Conservation (phyloP, 2,329 filamentous ascomycete genomes). For the Colletotrichum truncatum region DNA sequence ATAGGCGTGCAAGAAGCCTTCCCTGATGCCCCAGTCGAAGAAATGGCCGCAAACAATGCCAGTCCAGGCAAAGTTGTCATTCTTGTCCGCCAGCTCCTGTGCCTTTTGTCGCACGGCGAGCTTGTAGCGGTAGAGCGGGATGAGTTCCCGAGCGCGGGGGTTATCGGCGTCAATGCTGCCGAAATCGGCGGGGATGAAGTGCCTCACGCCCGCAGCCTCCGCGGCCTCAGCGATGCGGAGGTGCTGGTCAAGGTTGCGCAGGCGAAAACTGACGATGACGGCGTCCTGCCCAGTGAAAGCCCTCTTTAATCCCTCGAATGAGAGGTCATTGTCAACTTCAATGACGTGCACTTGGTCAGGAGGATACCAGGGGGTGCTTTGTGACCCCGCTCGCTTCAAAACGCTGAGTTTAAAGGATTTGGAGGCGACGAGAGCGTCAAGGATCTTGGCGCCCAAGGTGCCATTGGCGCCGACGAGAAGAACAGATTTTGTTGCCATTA, state of each 20-base stretch:
- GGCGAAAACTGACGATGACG: constrained; percentile 45
- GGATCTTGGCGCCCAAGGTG: constrained; percentile 44
- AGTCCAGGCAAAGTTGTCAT: constrained; percentile 44
- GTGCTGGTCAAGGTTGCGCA: constrained; percentile 40
- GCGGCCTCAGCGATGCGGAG: constrained; percentile 47
- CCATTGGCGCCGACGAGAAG: constrained; percentile 49
- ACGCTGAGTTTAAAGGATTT: constrained; percentile 42
- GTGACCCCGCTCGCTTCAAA: constrained; percentile 43
- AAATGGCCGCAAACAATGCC: constrained; percentile 50
- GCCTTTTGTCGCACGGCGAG: constrained; percentile 41
- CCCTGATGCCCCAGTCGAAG: constrained; percentile 50
- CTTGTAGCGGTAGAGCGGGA: constrained; percentile 47
- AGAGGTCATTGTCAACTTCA: constrained; percentile 42
- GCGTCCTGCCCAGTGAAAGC: constrained; percentile 46
- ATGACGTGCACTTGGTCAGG: constrained; percentile 30
- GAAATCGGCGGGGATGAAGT: constrained; percentile 51
- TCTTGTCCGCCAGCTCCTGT: constrained; percentile 36
- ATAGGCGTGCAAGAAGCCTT: constrained; percentile 47
- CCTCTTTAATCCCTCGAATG: constrained; percentile 38
- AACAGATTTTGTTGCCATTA: constrained; percentile 45
- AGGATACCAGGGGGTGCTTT: constrained; percentile 34
- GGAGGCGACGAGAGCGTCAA: constrained; percentile 41
- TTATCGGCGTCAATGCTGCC: constrained; percentile 49
- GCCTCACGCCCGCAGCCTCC: constrained; percentile 43
- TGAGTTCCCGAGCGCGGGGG: constrained; percentile 43